phyloP scores from a whole-genome alignment of 495 filamentous ascomycete species.

The Gamarada debralockiae region DNA sequence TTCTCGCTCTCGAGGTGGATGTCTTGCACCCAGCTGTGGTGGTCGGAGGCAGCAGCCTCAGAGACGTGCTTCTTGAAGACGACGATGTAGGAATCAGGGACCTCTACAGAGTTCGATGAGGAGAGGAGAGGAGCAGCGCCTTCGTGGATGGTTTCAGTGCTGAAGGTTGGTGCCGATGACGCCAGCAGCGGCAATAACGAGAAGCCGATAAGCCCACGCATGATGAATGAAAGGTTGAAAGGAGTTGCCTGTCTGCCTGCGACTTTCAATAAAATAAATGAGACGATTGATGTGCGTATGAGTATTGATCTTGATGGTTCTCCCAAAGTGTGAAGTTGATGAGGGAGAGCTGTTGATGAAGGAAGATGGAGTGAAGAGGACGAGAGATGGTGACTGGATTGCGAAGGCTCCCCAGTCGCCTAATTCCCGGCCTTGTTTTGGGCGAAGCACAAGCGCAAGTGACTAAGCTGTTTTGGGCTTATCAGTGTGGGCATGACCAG shows the following conservation, averaged over 20 bases:
- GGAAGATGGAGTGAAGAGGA: slow-evolving; percentile 33
- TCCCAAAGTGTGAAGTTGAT: slow-evolving; percentile 35
- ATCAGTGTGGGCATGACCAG: no score
- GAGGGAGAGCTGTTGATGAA: slow-evolving; percentile 38
- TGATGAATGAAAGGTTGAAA: slow-evolving; percentile 16
- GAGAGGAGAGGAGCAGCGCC: slow-evolving; percentile 87
- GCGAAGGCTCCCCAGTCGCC: slow-evolving; percentile 12
- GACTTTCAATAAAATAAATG: slow-evolving; percentile 25
- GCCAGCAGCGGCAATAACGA: slow-evolving; percentile 39
- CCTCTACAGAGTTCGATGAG: slow-evolving; percentile 62
- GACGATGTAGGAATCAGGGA: slow-evolving; percentile 94
- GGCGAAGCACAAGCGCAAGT: background rate
- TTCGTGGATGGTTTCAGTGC: slow-evolving; percentile 75
- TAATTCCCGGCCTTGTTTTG: slow-evolving; percentile 2
- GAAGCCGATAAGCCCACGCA: slow-evolving; percentile 26
- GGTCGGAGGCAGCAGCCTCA: slow-evolving; percentile 58
- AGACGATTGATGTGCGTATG: background rate
- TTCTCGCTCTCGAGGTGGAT: slow-evolving; percentile 61
- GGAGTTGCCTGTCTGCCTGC: slow-evolving; percentile 23
- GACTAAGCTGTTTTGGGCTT: background rate
- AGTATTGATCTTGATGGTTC: slow-evolving; percentile 27
- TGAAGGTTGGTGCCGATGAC: slow-evolving; percentile 70
- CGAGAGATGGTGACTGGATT: slow-evolving; percentile 31
- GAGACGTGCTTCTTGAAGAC: slow-evolving; percentile 96
- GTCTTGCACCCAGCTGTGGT: slow-evolving; percentile 91